Evolutionary conservation across 768 basidiomycete species (phyloP).

Genomic region (Boletus edulis): DNA sequence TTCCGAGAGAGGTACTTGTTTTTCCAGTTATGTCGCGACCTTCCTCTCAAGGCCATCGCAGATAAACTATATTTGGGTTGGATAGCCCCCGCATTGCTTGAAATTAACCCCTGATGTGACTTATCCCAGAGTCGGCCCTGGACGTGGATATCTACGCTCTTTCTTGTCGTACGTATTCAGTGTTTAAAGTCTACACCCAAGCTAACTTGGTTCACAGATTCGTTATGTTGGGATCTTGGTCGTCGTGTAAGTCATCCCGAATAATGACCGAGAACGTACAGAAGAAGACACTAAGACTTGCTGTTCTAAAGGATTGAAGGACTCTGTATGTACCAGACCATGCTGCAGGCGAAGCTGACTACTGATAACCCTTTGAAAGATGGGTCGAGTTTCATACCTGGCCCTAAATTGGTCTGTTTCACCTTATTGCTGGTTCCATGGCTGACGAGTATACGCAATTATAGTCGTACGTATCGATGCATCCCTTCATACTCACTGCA

Average conservation of each 20-base stretch:
- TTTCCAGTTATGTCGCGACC: too few species aligned
- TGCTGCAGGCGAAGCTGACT: not conserved
- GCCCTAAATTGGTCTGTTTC: not conserved
- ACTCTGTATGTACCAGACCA: not conserved
- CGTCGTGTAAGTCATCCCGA: not conserved
- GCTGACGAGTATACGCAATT: too few species aligned
- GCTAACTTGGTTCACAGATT: not conserved
- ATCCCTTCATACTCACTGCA: too few species aligned
- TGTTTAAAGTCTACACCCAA: not conserved
- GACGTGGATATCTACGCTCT: not conserved
- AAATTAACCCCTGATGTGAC: too few species aligned
- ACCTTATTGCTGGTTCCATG: too few species aligned
- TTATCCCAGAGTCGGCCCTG: not conserved
- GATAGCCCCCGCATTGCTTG: not conserved
- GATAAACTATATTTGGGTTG: conserved; percentile 1
- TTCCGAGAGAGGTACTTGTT: not conserved
- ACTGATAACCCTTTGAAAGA: not conserved
- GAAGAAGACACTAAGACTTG: not conserved
- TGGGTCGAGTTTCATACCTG: not conserved
- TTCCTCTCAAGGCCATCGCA: not conserved
- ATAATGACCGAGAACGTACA: not conserved
- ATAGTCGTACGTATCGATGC: too few species aligned
- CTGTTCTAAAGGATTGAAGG: not conserved
- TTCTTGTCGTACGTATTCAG: not conserved
- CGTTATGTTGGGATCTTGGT: not conserved